A percentile compares a stretch with the other conserved stretches of the same genome.
These are phyloP conservation scores for Phytophthora litchii DNA, from an alignment of 352 stramenopile genomes.

Conservation along the genomic window DNA sequence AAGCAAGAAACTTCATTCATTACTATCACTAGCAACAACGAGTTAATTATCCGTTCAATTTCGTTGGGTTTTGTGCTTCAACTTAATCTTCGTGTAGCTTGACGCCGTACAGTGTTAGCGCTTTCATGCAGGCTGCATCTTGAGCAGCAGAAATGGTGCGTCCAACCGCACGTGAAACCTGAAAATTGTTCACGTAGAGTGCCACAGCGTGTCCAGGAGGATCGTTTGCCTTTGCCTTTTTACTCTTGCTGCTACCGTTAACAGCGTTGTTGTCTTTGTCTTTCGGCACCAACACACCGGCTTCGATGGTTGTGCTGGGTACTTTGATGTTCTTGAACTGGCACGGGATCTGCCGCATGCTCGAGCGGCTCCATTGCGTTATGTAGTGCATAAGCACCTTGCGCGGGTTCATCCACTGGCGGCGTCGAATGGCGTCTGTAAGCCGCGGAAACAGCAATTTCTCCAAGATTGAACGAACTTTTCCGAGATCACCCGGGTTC, in stretches of 20 bases:
- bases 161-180: conserved; percentile 62
- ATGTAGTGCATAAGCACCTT: conserved; percentile 77
- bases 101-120: conserved; percentile 71
- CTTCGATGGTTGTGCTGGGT: conserved; percentile 1
- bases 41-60: neutral
- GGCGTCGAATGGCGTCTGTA: conserved; percentile 71
- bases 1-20: conserved; percentile 18
- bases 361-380: conserved; percentile 50
- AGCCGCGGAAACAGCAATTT: conserved; percentile 68
- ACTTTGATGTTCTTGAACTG: conserved; percentile 59
- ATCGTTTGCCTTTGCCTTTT: conserved; percentile 26
- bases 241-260: conserved; percentile 29
- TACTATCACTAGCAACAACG: conserved; percentile 2
- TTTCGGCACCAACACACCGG: conserved; percentile 36
- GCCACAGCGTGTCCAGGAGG: conserved; percentile 56
- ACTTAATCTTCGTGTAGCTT: conserved; percentile 49
- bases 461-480: conserved; percentile 72
- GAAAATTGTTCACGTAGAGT: conserved; percentile 70
- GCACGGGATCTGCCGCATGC: conserved; percentile 40
- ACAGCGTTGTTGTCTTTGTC: conserved; percentile 11
- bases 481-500: conserved; percentile 56
- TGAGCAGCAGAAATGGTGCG: conserved; percentile 74
- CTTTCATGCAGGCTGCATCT: conserved; percentile 69
- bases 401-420: conserved; percentile 85
- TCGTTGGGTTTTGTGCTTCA: conserved; percentile 3